A percentile compares a stretch with the other conserved stretches of the same genome.
Evolutionary conservation across 2,329 filamentous ascomycete species (phyloP).

Genomic region (Diaporthe amygdali): DNA sequence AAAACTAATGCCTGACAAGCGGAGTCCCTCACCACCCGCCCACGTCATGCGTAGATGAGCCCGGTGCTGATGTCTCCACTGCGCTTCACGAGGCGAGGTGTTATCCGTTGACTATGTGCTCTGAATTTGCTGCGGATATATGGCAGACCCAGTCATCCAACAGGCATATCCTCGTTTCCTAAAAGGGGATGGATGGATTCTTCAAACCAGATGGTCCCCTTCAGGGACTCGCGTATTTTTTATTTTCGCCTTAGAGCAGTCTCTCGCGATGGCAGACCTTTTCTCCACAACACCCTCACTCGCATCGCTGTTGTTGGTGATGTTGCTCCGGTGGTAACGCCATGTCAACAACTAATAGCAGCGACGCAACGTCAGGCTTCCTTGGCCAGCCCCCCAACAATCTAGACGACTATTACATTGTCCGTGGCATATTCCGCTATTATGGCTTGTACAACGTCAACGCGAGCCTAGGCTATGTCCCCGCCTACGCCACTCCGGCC

Average conservation of each 20-base stretch:
- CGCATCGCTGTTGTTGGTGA: neutral
- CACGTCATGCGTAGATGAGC: constrained; percentile 3
- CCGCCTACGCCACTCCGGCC: neutral
- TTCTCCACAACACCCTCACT: neutral
- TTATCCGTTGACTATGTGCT: neutral
- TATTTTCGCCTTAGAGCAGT: neutral
- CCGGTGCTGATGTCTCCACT: neutral
- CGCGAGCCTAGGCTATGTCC: neutral
- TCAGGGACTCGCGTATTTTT: neutral
- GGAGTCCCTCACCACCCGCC: neutral
- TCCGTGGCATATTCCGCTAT: neutral
- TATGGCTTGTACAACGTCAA: neutral
- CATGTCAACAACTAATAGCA: neutral
- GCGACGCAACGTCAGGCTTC: neutral
- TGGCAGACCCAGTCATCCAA: neutral
- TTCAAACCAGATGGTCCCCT: neutral
- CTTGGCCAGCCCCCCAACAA: constrained; percentile 13
- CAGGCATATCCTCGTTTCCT: constrained; percentile 6
- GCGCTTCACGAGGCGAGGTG: neutral
- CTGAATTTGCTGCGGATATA: neutral
- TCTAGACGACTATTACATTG: constrained; percentile 5
- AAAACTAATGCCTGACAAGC: neutral
- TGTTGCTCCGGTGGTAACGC: neutral
- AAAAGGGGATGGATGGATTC: neutral
- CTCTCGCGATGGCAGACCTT: neutral